Percentiles rank a stretch among this genome's conserved stretches.
phyloP scores from a whole-genome alignment of 2,329 filamentous ascomycete genomes.

The Trichoderma endophyticum region DNA sequence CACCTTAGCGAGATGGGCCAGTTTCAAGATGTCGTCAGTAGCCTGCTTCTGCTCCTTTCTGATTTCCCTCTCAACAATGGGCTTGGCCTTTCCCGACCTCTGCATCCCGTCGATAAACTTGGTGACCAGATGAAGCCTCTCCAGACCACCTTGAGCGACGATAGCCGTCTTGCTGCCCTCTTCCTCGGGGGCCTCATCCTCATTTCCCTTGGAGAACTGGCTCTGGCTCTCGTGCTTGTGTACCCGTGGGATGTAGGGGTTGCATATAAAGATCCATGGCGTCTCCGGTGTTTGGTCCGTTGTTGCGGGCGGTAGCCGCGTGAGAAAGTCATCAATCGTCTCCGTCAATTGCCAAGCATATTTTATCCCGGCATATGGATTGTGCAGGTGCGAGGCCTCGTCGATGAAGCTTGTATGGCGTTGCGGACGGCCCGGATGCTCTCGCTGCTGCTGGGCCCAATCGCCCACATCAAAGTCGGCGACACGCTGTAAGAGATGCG shows the following conservation, averaged over 20 bases:
- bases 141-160: constrained; percentile 52
- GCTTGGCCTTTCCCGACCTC: constrained; percentile 32
- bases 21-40: constrained; percentile 53
- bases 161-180: constrained; percentile 43
- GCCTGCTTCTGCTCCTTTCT: constrained; percentile 49
- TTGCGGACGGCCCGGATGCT: constrained; percentile 29
- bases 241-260: constrained; percentile 52
- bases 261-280: constrained; percentile 72
- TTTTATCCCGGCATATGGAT: constrained; percentile 53
- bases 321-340: constrained; percentile 61
- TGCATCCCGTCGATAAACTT: constrained; percentile 49
- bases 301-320: constrained; percentile 64
- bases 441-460: constrained; percentile 39
- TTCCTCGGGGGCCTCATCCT: constrained; percentile 48
- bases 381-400: constrained; percentile 45
- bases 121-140: constrained; percentile 46
- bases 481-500: constrained; percentile 48
- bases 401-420: constrained; percentile 21
- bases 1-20: constrained; percentile 59
- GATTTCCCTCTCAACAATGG: constrained; percentile 44
- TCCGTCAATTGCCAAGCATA: constrained; percentile 64
- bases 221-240: constrained; percentile 33
- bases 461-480: constrained; percentile 46
- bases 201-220: constrained; percentile 42
- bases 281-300: constrained; percentile 46